Conservation (phyloP, 2,329 filamentous ascomycete species). For the Trichoderma sp. region DNA sequence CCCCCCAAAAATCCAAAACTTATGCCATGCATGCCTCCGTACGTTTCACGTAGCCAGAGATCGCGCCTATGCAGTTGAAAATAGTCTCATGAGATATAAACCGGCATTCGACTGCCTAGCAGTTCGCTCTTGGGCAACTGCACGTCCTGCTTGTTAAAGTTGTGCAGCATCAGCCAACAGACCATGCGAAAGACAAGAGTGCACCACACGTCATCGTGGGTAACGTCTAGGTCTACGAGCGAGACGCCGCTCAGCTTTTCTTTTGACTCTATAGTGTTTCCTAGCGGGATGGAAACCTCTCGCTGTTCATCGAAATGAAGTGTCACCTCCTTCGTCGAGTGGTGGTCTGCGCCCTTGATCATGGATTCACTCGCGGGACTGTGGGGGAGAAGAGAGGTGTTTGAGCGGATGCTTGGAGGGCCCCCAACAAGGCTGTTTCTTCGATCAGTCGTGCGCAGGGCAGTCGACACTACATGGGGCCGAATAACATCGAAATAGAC, state of each 20-base stretch:
- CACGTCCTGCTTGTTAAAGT: constrained; percentile 53
- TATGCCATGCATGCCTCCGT: background rate
- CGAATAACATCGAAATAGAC: constrained; percentile 50
- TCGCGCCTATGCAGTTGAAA: background rate
- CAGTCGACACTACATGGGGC: constrained; percentile 37
- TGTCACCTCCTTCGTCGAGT: background rate
- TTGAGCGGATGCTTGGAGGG: constrained; percentile 23
- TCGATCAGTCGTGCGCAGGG: constrained; percentile 29
- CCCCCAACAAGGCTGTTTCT: constrained; percentile 27
- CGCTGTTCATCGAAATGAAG: background rate
- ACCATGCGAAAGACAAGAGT: constrained; percentile 55
- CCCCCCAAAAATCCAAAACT: background rate
- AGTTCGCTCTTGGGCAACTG: constrained; percentile 53
- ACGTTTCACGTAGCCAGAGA: background rate
- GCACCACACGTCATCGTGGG: constrained; percentile 50
- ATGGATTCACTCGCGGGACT: background rate
- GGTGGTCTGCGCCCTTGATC: constrained; percentile 2
- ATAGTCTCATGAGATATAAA: constrained; percentile 45
- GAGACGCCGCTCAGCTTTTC: background rate
- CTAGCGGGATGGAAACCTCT: background rate
- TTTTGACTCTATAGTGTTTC: background rate
- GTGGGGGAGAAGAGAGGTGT: background rate
- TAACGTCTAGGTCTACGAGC: constrained; percentile 27
- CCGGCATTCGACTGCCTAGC: constrained; percentile 52
- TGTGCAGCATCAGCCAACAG: constrained; percentile 56